phyloP scores from a whole-genome alignment of 208 protist genomes.

The Trypanosoma caninum region DNA sequence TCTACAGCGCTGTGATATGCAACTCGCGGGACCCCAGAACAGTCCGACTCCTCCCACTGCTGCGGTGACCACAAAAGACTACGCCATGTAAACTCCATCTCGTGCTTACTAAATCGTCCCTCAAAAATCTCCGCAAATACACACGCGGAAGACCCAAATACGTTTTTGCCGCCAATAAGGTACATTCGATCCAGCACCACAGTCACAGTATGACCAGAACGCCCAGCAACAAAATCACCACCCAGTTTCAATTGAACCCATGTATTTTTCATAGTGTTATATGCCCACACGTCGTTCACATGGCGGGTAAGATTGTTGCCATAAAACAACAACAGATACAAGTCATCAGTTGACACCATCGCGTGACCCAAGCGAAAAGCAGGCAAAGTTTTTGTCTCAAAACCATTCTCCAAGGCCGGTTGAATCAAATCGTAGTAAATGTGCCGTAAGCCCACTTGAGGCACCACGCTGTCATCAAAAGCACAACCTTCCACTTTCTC shows the following conservation, averaged over 20 bases:
- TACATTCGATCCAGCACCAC: slow-evolving; percentile 12
- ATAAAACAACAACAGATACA: slow-evolving; percentile 20
- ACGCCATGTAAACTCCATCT: slow-evolving; percentile 16
- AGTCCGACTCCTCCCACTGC: not conserved
- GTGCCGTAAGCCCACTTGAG: not conserved
- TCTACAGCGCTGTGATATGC: slow-evolving; percentile 43
- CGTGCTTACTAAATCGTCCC: slow-evolving; percentile 4
- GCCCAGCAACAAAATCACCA: slow-evolving; percentile 6
- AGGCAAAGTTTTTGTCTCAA: not conserved
- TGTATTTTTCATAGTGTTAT: slow-evolving; percentile 6
- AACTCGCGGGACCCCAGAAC: not conserved
- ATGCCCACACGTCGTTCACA: slow-evolving; percentile 18
- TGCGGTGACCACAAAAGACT: not conserved
- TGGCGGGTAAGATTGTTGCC: slow-evolving; percentile 17
- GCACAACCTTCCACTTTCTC: not conserved
- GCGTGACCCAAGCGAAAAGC: slow-evolving; percentile 15
- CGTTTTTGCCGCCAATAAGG: slow-evolving; percentile 23
- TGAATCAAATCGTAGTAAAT: slow-evolving; percentile 15
- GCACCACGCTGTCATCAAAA: not conserved
- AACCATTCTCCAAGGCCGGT: not conserved
- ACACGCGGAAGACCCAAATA: slow-evolving; percentile 1
- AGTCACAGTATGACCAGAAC: slow-evolving; percentile 25
- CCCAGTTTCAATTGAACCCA: slow-evolving; percentile 12
- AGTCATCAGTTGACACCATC: not conserved
- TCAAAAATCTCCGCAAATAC: slow-evolving; percentile 20